These are phyloP conservation scores for Talaromyces pinophilus DNA, from an alignment of 2,329 filamentous ascomycete genomes.

Conservation along the genomic window DNA sequence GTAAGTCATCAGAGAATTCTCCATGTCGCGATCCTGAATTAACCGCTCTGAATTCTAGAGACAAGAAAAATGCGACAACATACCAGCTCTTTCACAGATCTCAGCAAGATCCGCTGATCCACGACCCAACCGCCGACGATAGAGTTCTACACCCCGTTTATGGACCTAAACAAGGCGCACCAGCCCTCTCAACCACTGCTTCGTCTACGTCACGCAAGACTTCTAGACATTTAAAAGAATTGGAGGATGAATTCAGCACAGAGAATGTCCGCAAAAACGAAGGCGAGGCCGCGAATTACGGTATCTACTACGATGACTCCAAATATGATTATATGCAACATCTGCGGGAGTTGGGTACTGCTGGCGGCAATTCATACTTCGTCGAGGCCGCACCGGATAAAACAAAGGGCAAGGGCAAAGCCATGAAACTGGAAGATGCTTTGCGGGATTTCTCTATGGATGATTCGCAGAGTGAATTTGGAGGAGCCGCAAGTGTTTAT, in stretches of 20 bases:
- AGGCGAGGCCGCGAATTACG: constrained; percentile 91
- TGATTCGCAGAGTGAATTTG: constrained; percentile 36
- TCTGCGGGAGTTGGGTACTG: constrained; percentile 79
- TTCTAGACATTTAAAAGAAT: constrained; percentile 70
- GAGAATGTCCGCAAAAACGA: constrained; percentile 78
- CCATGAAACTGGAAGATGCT: constrained; percentile 83
- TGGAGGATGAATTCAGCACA: constrained; percentile 72
- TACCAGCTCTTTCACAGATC: constrained; percentile 94
- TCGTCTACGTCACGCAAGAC: constrained; percentile 47
- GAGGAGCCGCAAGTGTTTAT: constrained; percentile 37
- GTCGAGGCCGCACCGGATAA: constrained; percentile 68
- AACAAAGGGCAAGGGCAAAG: constrained; percentile 67
- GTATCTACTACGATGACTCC: constrained; percentile 91
- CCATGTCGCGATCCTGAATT: not conserved
- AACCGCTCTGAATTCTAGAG: constrained; percentile 48
- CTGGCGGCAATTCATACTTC: constrained; percentile 72
- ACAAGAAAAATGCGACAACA: constrained; percentile 91
- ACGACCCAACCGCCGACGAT: constrained; percentile 83
- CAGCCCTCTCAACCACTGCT: constrained; percentile 28
- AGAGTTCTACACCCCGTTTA: constrained; percentile 80
- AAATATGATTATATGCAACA: constrained; percentile 99
- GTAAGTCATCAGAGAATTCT: constrained; percentile 47
- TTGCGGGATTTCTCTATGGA: constrained; percentile 60
- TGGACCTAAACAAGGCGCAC: constrained; percentile 38
- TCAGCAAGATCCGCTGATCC: constrained; percentile 95